phyloP scores from a whole-genome alignment of 2,329 filamentous ascomycete species.

The Penicillium sp. region DNA sequence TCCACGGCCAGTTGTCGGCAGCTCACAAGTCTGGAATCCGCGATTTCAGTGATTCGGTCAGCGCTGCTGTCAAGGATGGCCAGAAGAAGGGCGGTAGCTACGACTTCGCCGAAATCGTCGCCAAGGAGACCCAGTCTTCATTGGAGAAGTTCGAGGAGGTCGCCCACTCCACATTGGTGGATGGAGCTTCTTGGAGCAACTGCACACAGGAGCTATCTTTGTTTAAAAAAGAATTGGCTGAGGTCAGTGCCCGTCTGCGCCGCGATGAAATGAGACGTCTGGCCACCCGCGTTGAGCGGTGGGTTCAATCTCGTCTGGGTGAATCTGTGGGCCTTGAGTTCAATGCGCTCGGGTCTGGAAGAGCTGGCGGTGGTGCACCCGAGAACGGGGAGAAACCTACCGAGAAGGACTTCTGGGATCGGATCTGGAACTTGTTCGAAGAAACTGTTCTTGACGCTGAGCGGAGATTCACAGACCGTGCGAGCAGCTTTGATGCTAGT shows the following conservation, averaged over 20 bases:
- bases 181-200: slow-evolving; percentile 81
- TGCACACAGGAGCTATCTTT: slow-evolving; percentile 75
- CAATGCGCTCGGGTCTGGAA: slow-evolving; percentile 88
- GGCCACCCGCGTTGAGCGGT: slow-evolving; percentile 86
- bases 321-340: slow-evolving; percentile 92
- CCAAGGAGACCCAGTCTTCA: slow-evolving; percentile 73
- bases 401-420: slow-evolving; percentile 92
- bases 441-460: slow-evolving; percentile 83
- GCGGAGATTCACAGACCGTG: slow-evolving; percentile 77
- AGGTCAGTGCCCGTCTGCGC: slow-evolving; percentile 77
- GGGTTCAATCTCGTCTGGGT: slow-evolving; percentile 82
- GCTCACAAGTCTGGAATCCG: slow-evolving; percentile 84
- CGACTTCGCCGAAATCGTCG: slow-evolving; percentile 93
- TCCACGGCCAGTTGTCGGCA: slow-evolving; percentile 80
- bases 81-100: slow-evolving; percentile 89
- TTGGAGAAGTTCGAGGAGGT: slow-evolving; percentile 72
- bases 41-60: slow-evolving; percentile 83
- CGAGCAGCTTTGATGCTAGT: slow-evolving; percentile 89
- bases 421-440: slow-evolving; percentile 84
- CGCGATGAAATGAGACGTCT: slow-evolving; percentile 95
- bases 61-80: slow-evolving; percentile 79
- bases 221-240: slow-evolving; percentile 87
- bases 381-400: slow-evolving; percentile 70
- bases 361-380: slow-evolving; percentile 76
- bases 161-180: slow-evolving; percentile 69